A percentile compares a stretch with the other conserved stretches of the same genome.
Conservation (phyloP, 176 grass and related monocot species). For the Rhynchospora breviuscula region DNA sequence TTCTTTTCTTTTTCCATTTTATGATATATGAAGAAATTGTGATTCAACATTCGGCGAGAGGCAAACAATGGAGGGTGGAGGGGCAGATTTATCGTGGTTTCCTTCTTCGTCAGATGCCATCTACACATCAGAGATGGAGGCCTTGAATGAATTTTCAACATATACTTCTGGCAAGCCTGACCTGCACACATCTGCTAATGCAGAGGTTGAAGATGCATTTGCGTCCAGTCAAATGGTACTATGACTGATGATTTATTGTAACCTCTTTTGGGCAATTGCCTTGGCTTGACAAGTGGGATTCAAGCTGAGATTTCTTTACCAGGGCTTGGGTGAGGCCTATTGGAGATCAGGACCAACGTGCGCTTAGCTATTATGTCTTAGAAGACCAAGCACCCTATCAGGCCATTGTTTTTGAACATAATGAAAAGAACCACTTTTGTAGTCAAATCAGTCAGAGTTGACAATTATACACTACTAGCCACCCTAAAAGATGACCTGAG, state of each 20-base stretch:
- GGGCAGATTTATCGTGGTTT: constrained; percentile 69
- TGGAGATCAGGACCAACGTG: background rate
- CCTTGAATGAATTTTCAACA: background rate
- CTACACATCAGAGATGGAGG: constrained; percentile 47
- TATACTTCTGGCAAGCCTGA: constrained; percentile 8
- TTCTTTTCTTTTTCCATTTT: background rate
- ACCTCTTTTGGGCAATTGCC: background rate
- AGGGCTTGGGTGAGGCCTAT: background rate
- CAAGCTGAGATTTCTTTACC: background rate
- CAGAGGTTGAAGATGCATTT: constrained; percentile 34
- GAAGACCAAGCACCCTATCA: background rate
- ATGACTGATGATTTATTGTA: background rate
- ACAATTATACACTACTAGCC: background rate
- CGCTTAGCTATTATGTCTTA: background rate
- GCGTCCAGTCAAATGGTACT: constrained; percentile 26
- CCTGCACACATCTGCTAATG: background rate
- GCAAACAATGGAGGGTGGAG: constrained; percentile 35
- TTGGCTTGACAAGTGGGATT: background rate
- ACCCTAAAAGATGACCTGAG: background rate
- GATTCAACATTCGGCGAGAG: constrained; percentile 63
- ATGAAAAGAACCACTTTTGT: background rate
- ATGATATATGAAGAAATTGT: constrained; percentile 42
- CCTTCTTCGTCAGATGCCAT: constrained; percentile 55
- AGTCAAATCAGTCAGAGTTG: background rate
- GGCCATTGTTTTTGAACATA: background rate